Percentiles rank a stretch among this genome's conserved stretches.
Evolutionary conservation across 2,329 filamentous ascomycete genomes (phyloP).

Genomic region (Aphanoascus verrucosus): DNA sequence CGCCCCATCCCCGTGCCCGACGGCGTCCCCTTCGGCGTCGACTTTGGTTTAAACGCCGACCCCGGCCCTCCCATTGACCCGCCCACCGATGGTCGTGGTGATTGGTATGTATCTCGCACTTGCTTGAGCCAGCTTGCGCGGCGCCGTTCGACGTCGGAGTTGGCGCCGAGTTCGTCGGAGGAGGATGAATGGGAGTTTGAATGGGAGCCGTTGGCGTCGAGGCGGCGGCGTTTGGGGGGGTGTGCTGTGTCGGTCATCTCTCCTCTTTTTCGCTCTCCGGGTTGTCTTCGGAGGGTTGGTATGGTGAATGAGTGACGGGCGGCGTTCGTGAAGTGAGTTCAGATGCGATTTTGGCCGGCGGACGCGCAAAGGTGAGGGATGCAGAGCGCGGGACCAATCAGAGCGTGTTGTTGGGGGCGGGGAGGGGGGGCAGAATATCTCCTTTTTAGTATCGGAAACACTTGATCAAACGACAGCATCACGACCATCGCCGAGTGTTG

Average conservation of each 20-base stretch:
- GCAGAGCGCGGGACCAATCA: neutral
- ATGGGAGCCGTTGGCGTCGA: slow-evolving; percentile 21
- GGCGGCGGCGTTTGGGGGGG: slow-evolving; percentile 25
- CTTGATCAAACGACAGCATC: too few relatives aligned
- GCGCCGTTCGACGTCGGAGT: slow-evolving; percentile 27
- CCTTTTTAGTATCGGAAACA: slow-evolving; percentile 1
- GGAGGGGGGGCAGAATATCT: slow-evolving; percentile 14
- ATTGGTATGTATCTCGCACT: slow-evolving; percentile 9
- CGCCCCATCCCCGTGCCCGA: too few relatives aligned
- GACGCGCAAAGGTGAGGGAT: neutral
- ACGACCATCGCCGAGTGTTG: neutral
- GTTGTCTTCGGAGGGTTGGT: too few relatives aligned
- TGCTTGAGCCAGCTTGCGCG: slow-evolving; percentile 27
- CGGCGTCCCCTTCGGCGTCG: too few relatives aligned
- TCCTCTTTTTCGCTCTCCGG: neutral
- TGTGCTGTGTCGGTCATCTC: slow-evolving; percentile 13
- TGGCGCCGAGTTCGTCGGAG: slow-evolving; percentile 32
- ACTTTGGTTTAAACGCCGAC: slow-evolving; percentile 6
- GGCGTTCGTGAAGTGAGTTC: too few relatives aligned
- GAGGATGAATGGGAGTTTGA: slow-evolving; percentile 21
- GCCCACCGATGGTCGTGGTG: neutral
- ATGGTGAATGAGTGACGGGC: too few relatives aligned
- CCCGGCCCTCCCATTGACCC: too few relatives aligned
- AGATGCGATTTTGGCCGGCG: neutral
- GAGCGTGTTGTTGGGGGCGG: slow-evolving; percentile 15